Conservation (phyloP, 169 alveolate genomes). For the Blepharisma undulans region DNA sequence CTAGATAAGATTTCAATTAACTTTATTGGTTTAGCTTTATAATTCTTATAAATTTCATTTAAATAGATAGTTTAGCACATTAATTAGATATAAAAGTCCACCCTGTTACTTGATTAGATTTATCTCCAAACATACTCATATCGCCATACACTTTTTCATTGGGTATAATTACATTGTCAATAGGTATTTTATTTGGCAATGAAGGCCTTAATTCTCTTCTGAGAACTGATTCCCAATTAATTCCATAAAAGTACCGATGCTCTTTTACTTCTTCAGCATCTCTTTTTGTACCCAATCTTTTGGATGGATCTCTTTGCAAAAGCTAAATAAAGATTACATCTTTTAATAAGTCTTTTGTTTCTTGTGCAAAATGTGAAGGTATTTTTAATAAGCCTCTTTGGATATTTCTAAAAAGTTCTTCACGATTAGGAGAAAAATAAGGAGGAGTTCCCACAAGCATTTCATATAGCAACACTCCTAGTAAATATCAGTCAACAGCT, state of each 20-base stretch:
- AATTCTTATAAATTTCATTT: background rate
- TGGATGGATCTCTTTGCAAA: conserved; percentile 72
- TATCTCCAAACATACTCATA: background rate
- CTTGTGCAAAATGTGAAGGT: conserved; percentile 75
- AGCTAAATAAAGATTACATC: conserved; percentile 45
- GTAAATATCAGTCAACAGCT: conserved; percentile 86
- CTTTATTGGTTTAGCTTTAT: background rate
- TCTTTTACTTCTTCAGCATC: conserved; percentile 71
- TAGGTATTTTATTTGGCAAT: background rate
- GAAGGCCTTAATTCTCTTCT: conserved; percentile 17
- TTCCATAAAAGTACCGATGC: conserved; percentile 33
- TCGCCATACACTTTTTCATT: background rate
- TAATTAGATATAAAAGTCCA: conserved; percentile 37
- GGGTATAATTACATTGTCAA: background rate
- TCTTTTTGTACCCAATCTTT: conserved; percentile 79
- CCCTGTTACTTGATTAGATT: background rate
- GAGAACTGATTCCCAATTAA: conserved; percentile 40
- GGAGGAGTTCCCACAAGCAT: conserved; percentile 86
- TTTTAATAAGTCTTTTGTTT: conserved; percentile 72
- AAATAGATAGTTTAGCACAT: background rate
- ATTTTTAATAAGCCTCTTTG: conserved; percentile 71
- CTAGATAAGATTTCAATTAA: background rate
- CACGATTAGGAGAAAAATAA: conserved; percentile 66
- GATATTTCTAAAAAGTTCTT: conserved; percentile 73
- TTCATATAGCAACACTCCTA: conserved; percentile 86